A percentile compares a stretch with the other conserved stretches of the same genome.
phyloP scores from a whole-genome alignment of 2,329 filamentous ascomycete genomes.

The Penicillium sp. region DNA sequence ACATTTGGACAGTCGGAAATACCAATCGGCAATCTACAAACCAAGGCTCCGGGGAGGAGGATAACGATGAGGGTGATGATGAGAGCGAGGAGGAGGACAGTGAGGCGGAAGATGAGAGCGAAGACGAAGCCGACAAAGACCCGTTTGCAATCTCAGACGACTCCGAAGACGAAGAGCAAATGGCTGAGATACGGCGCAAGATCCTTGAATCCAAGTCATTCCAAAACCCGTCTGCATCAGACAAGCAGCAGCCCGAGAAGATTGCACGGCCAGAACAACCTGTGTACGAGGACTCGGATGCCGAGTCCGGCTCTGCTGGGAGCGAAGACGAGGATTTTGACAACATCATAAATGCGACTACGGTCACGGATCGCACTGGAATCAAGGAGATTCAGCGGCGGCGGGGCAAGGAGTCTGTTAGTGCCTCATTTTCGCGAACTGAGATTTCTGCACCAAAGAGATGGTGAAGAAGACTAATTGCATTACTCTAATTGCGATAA shows the following conservation, averaged over 20 bases:
- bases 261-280: constrained; percentile 60
- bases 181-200: constrained; percentile 87
- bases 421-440: constrained; percentile 53
- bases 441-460: constrained; percentile 53
- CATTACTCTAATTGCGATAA: background rate
- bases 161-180: constrained; percentile 80
- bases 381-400: constrained; percentile 64
- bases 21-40: constrained; percentile 66
- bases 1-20: constrained; percentile 91
- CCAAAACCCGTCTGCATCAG: constrained; percentile 55
- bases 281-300: constrained; percentile 62
- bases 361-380: constrained; percentile 82
- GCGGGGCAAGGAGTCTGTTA: constrained; percentile 52
- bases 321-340: constrained; percentile 78
- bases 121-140: constrained; percentile 58
- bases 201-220: constrained; percentile 94
- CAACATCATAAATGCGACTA: constrained; percentile 87
- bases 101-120: constrained; percentile 48
- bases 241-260: constrained; percentile 62
- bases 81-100: constrained; percentile 51
- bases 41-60: constrained; percentile 58
- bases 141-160: constrained; percentile 78
- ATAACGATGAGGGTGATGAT: constrained; percentile 40
- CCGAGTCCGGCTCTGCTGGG: constrained; percentile 69
- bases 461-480: constrained; percentile 34